Conservation (phyloP, 768 basidiomycete genomes). For the Clitopilus hobsonii region DNA sequence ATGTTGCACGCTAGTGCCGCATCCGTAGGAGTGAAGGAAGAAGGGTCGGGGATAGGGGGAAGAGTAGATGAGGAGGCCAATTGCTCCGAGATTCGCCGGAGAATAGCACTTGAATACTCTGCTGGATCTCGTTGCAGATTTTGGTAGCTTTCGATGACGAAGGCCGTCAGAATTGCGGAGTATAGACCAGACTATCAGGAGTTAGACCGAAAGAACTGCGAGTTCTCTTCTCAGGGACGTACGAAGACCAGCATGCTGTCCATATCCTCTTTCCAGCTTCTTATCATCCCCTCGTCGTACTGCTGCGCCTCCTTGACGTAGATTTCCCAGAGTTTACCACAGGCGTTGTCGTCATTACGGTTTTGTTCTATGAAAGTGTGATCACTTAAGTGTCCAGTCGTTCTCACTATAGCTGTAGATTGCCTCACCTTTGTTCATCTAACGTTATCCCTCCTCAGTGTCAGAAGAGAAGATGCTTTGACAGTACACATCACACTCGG, state of each 20-base stretch:
- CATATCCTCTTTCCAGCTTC: too few relatives aligned
- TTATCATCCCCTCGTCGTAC: too few relatives aligned
- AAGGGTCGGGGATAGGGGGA: neutral
- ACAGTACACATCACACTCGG: too few relatives aligned
- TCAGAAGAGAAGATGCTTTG: too few relatives aligned
- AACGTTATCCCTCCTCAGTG: too few relatives aligned
- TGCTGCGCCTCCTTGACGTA: too few relatives aligned
- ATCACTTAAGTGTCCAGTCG: too few relatives aligned
- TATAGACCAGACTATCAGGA: slow-evolving; percentile 16
- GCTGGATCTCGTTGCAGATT: slow-evolving; percentile 10
- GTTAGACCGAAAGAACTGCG: neutral
- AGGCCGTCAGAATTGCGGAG: slow-evolving; percentile 18
- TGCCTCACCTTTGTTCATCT: too few relatives aligned
- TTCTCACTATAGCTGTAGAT: too few relatives aligned
- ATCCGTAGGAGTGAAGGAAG: neutral
- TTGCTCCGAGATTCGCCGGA: slow-evolving; percentile 2
- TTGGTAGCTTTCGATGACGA: slow-evolving; percentile 19
- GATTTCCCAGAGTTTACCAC: too few relatives aligned
- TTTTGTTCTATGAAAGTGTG: too few relatives aligned
- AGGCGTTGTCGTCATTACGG: too few relatives aligned
- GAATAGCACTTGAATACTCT: slow-evolving; percentile 6
- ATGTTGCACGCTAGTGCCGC: slow-evolving; percentile 15
- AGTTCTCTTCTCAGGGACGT: neutral
- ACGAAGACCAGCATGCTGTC: neutral
- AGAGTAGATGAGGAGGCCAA: neutral